phyloP scores from a whole-genome alignment of 345 rosid genomes.

The Limnanthes douglasii region DNA sequence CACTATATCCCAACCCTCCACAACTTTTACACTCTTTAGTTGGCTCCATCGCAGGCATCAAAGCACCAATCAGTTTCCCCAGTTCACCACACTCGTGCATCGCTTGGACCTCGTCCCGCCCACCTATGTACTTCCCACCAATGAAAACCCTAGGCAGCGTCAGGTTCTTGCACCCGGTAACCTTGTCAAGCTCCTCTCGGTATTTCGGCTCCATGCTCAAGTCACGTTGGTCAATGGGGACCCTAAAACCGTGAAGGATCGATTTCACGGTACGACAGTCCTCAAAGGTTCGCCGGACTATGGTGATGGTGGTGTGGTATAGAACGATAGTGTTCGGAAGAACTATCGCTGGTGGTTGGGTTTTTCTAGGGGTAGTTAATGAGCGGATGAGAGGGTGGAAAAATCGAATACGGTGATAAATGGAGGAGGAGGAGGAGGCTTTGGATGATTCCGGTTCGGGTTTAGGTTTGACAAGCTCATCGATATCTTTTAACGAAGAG shows the following conservation, averaged over 20 bases:
- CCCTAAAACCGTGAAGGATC: slow-evolving; percentile 32
- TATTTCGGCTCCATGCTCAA: slow-evolving; percentile 41
- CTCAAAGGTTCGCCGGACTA: slow-evolving; percentile 49
- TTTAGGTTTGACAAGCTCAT: slow-evolving; percentile 13
- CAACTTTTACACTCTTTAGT: slow-evolving; percentile 15
- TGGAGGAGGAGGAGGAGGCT: slow-evolving; percentile 17
- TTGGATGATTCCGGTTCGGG: slow-evolving; percentile 1
- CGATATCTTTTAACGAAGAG: slow-evolving; percentile 34
- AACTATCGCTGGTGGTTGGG: neutral
- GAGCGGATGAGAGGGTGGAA: slow-evolving; percentile 27
- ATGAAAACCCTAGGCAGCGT: slow-evolving; percentile 25
- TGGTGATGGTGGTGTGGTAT: slow-evolving; percentile 54
- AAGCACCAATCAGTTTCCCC: slow-evolving; percentile 9
- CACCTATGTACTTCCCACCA: slow-evolving; percentile 23
- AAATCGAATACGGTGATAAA: slow-evolving; percentile 45
- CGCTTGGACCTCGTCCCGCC: slow-evolving; percentile 21
- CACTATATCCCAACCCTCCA: slow-evolving; percentile 25
- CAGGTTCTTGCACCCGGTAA: slow-evolving; percentile 11
- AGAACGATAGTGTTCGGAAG: too few relatives aligned
- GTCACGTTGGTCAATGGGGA: slow-evolving; percentile 55
- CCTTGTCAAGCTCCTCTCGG: slow-evolving; percentile 30
- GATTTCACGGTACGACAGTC: slow-evolving; percentile 44
- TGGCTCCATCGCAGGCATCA: slow-evolving; percentile 6
- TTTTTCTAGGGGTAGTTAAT: slow-evolving; percentile 9
- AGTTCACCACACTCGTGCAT: slow-evolving; percentile 30